Evolutionary conservation across 2,329 filamentous ascomycete species (phyloP), one percentile per base, ranked within the genome.

Genomic region (Annulohypoxylon truncatum): DNA sequence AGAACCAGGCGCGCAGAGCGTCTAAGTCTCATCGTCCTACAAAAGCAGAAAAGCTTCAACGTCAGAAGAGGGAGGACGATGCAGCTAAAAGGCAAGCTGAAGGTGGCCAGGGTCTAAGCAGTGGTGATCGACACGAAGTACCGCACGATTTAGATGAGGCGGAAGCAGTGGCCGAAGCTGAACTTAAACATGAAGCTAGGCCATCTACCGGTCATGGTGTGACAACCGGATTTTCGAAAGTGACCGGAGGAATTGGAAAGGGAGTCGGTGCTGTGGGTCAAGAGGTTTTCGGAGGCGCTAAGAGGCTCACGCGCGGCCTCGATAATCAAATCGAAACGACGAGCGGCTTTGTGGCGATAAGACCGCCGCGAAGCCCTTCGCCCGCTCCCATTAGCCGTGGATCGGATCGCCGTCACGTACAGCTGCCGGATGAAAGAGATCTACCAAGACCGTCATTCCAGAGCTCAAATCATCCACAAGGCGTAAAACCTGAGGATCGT

Each of bases 1-100:
- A 89, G 42, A 94, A 92, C 76, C 85, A 85, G 69, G 80, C 82
- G 1, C 87, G 89, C n/a, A 87, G 83, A 62, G 79, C 83, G 48
- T 75, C 79, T 28, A 84, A 83, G 61, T 78, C 80, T 26, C 84
- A 84, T 60, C 79, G 81, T 0, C 77, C 84, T 15, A 84, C 82
- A 40, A 89, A 87, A 71, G 75, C 82, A 13, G 85, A 88, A 68
- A 82, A 76, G 38, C 77, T 79, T 1, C 77, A 82, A 18, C 84
- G 82, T 53, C 77, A 81, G 47, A 84, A 82, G 61, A 78, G 75
- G 26, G 80, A 84, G 61, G 85, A 89, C 65, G 80, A 79, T 2
- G 82, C 82, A 20, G 87, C 86, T 3, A 78, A 82, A 38, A 74
- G 78, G 20, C 81, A 85, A 65, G 89, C 88, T 1, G 79, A 84